Base-by-base conservation (phyloP, 495 filamentous ascomycete genomes). In the Aspergillus carlsbadensis region DNA sequence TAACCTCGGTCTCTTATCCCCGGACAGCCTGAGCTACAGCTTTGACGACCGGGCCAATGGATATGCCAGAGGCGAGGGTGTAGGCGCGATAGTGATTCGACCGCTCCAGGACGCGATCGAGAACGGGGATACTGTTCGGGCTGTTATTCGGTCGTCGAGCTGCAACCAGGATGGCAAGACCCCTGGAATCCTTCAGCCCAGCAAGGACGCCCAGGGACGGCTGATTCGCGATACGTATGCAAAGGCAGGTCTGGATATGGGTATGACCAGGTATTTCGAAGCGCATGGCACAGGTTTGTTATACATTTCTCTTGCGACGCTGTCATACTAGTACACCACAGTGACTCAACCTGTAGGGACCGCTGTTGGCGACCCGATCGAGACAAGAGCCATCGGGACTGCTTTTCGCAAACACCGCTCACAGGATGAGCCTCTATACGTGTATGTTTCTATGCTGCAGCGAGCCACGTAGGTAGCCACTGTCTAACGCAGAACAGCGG, bases 401-500 rank as follows among this genome's bases (percentile, higher is more conserved):
- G 11, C 22, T 13, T 43, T 43, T 43, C 42, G 42, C 5, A 26
- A 21, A n/a, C 26, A 10, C 62, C 34, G 10, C 50, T 76, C 22
- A 63, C 65, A 34, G 62, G 79, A 5, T 76, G 80, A 17, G 77
- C 77, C 0, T 63, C 82, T 29, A 83, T 82, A 58, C 71, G 76
- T 29, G 62, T 83, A 39, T 78, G 83, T 43, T 43, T 3, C 20
- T 3, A 1, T 22, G 40, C 40, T 29, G 8, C 4, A 29, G 6
- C 17, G 3, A 11, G 13, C 10, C 20, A 21, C 20, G 15, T 21
- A 21, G 11, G 15, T 21, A 21, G 11, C 20, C 22, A 37, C 10
- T 29, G 8, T 3, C 26, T 29, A 29, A 29, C 26, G 15, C 22
- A 10, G 1, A 18, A 20, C 5, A 43, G 40, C 21, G 45, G 45